A percentile compares a stretch with the other conserved stretches of the same genome.
Conservation (phyloP, 2,329 filamentous ascomycete species). For the Gaeumannomyces sp. region DNA sequence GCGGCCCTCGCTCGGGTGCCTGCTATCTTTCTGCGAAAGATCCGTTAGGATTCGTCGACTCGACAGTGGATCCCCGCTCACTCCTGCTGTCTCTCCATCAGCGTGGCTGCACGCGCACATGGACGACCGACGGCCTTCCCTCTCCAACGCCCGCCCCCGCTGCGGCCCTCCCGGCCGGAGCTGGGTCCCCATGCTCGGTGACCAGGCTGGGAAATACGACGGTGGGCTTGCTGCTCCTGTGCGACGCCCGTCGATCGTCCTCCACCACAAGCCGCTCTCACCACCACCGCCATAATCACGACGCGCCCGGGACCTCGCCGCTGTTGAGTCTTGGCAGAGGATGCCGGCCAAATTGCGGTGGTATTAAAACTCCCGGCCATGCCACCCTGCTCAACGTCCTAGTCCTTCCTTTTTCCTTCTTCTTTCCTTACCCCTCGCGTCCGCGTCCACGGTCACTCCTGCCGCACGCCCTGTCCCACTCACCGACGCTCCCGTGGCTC, state of each 20-base stretch:
- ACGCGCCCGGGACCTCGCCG: not conserved
- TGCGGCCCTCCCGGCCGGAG: not conserved
- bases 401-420: not conserved
- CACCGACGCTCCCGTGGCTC: not conserved
- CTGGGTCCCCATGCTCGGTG: slow-evolving; percentile 4
- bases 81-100: too few relatives aligned
- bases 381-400: not conserved
- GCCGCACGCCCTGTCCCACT: not conserved
- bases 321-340: not conserved
- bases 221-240: not conserved
- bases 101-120: not conserved
- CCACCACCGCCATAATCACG: not conserved
- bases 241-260: too few relatives aligned
- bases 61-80: not conserved
- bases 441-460: not conserved
- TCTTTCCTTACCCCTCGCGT: not conserved
- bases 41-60: not conserved
- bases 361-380: slow-evolving; percentile 2
- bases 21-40: not conserved
- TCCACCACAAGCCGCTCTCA: not conserved
- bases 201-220: slow-evolving; percentile 5
- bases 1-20: too few relatives aligned
- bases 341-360: not conserved
- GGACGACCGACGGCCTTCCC: not conserved
- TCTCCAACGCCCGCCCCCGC: not conserved